Percentiles rank a stretch among this genome's conserved stretches.
Evolutionary conservation across 2,329 filamentous ascomycete genomes (phyloP).

Genomic region (Trichoderma sp.): DNA sequence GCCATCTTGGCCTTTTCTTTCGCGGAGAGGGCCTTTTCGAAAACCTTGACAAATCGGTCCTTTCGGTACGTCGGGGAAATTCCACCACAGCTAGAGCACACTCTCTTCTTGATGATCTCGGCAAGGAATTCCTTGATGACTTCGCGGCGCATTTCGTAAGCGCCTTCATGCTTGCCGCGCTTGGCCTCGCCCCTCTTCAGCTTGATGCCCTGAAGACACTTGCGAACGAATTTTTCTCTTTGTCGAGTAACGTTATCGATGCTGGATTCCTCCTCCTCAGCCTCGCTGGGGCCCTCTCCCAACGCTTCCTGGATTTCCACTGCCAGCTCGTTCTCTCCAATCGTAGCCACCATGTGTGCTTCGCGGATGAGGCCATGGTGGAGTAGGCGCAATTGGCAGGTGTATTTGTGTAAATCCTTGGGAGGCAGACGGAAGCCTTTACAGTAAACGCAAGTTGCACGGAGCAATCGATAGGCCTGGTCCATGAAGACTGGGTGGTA

Average conservation of each 20-base stretch:
- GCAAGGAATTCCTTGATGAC: conserved; percentile 82
- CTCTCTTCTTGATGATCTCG: conserved; percentile 69
- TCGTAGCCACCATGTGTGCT: conserved; percentile 60
- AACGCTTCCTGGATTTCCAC: conserved; percentile 39
- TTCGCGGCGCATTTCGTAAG: conserved; percentile 73
- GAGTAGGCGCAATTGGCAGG: conserved; percentile 83
- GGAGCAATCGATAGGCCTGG: conserved; percentile 81
- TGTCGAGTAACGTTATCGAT: conserved; percentile 59
- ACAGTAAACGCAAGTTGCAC: conserved; percentile 90
- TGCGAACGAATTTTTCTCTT: conserved; percentile 71
- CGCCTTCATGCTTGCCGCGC: conserved; percentile 79
- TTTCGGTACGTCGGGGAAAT: conserved; percentile 85
- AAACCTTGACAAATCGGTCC: conserved; percentile 91
- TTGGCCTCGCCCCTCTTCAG: conserved; percentile 53
- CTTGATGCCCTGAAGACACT: conserved; percentile 66
- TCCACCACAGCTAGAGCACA: conserved; percentile 69
- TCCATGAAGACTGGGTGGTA: conserved; percentile 98
- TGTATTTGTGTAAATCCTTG: conserved; percentile 74
- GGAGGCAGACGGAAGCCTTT: conserved; percentile 81
- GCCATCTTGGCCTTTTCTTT: conserved; percentile 82
- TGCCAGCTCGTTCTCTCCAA: conserved; percentile 51
- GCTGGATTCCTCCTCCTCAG: conserved; percentile 62
- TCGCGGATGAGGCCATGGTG: conserved; percentile 81
- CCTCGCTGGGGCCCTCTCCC: conserved; percentile 58
- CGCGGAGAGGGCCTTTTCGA: conserved; percentile 74